phyloP scores from a whole-genome alignment of 352 stramenopile genomes.

The Saprolegnia parasitica region DNA sequence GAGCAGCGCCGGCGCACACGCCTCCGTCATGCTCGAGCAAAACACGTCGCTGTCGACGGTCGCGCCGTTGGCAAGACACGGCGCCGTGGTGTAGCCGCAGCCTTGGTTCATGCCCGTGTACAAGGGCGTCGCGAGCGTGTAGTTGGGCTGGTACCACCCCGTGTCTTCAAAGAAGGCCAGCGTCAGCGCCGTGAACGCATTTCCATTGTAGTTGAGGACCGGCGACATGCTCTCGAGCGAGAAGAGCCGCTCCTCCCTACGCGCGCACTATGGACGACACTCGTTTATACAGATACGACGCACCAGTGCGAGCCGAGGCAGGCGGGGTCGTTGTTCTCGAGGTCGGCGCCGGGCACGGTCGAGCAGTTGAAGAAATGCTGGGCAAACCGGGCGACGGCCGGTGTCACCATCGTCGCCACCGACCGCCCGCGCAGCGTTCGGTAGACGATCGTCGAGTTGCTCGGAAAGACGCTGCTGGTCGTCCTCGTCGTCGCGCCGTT shows the following conservation, averaged over 20 bases:
- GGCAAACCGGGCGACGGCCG: neutral
- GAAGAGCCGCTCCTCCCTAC: constrained; percentile 32
- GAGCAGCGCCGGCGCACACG: constrained; percentile 59
- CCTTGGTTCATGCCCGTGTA: constrained; percentile 23
- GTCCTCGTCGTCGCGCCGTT: neutral
- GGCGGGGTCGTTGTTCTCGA: constrained; percentile 29
- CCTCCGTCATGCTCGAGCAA: constrained; percentile 52
- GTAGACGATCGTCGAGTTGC: constrained; percentile 19
- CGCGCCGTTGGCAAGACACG: constrained; percentile 39
- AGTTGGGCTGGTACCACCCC: constrained; percentile 30
- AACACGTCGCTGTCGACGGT: constrained; percentile 41
- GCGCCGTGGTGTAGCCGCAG: constrained; percentile 19
- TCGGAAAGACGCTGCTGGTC: constrained; percentile 5
- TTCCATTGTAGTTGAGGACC: constrained; percentile 24
- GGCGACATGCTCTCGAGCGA: constrained; percentile 27
- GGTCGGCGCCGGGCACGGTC: constrained; percentile 22
- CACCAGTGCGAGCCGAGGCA: constrained; percentile 30
- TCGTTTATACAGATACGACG: neutral
- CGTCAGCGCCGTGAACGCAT: constrained; percentile 20
- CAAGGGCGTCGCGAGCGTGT: neutral
- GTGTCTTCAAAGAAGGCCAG: constrained; percentile 29
- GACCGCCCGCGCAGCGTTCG: neutral
- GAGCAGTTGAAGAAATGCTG: constrained; percentile 27
- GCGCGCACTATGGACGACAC: neutral
- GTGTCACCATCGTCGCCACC: constrained; percentile 19